A percentile compares a stretch with the other conserved stretches of the same genome.
Evolutionary conservation across 1,284 basidiomycete genomes (phyloP).

Genomic region (Austroboletus novae-zelandiae): DNA sequence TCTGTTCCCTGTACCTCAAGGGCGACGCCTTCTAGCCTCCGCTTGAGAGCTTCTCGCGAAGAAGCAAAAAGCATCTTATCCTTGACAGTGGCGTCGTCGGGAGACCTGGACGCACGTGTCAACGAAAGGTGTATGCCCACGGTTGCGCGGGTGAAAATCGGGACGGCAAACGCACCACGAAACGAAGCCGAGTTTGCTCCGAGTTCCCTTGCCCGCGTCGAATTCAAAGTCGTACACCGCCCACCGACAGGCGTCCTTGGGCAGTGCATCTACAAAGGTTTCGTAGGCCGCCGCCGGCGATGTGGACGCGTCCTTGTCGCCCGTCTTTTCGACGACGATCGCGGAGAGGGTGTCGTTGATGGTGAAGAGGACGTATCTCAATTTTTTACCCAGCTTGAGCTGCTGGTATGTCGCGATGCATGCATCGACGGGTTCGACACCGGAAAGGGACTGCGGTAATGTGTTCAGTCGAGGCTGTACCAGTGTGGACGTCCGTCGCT

Average conservation of each 20-base stretch:
- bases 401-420: constrained; percentile 72
- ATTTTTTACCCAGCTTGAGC: constrained; percentile 82
- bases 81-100: constrained; percentile 86
- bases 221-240: constrained; percentile 72
- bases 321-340: constrained; percentile 71
- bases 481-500: background rate
- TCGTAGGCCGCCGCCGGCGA: constrained; percentile 64
- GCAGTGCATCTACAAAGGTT: background rate
- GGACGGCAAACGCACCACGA: constrained; percentile 57
- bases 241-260: background rate
- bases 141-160: background rate
- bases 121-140: background rate
- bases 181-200: constrained; percentile 89
- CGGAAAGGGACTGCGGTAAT: constrained; percentile 59
- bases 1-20: constrained; percentile 91
- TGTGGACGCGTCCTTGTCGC: background rate
- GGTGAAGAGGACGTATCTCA: constrained; percentile 85
- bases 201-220: constrained; percentile 66
- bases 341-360: constrained; percentile 69
- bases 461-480: background rate
- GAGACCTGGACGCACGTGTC: constrained; percentile 59
- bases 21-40: constrained; percentile 67
- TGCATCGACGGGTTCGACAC: constrained; percentile 59
- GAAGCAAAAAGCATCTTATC: constrained; percentile 95
- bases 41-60: constrained; percentile 84